phyloP scores from a whole-genome alignment of 371 early-diverging fungal genomes.

The Rhizopus microsporus region DNA sequence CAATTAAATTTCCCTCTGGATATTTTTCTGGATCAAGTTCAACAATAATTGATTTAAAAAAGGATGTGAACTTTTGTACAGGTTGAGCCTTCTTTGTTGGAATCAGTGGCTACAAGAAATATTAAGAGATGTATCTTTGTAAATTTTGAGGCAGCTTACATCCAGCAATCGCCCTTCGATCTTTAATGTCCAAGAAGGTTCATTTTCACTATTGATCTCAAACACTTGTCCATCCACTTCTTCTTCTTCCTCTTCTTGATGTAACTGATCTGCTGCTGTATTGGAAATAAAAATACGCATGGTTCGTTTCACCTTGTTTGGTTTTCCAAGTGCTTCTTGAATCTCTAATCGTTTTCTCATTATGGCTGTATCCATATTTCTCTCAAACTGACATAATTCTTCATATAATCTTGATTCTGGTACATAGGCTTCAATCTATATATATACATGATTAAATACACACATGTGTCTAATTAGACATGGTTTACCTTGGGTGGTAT shows the following conservation, averaged over 20 bases:
- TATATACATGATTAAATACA: background rate
- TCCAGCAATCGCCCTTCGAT: conserved; percentile 91
- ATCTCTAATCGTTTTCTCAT: conserved; percentile 87
- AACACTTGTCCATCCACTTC: conserved; percentile 44
- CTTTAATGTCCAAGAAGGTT: conserved; percentile 91
- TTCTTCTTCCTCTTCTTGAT: conserved; percentile 42
- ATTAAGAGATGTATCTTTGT: background rate
- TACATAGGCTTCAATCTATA: conserved; percentile 81
- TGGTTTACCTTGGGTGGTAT: conserved; percentile 54
- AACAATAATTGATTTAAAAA: conserved; percentile 80
- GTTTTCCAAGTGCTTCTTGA: conserved; percentile 80
- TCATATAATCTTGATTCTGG: conserved; percentile 90
- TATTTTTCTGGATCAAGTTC: conserved; percentile 76
- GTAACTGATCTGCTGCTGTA: conserved; percentile 75
- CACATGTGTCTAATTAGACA: background rate
- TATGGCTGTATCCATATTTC: conserved; percentile 83
- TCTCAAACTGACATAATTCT: conserved; percentile 85
- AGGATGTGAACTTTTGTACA: conserved; percentile 82
- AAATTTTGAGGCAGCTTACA: conserved; percentile 22
- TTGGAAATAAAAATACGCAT: conserved; percentile 92
- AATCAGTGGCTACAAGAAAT: conserved; percentile 47
- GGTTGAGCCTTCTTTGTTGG: conserved; percentile 64
- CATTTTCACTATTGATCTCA: conserved; percentile 52
- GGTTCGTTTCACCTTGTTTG: conserved; percentile 70
- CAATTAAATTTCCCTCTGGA: conserved; percentile 71